Evolutionary conservation across 116 monocot species (phyloP).

Genomic region (Dioscorea cayenensis): DNA sequence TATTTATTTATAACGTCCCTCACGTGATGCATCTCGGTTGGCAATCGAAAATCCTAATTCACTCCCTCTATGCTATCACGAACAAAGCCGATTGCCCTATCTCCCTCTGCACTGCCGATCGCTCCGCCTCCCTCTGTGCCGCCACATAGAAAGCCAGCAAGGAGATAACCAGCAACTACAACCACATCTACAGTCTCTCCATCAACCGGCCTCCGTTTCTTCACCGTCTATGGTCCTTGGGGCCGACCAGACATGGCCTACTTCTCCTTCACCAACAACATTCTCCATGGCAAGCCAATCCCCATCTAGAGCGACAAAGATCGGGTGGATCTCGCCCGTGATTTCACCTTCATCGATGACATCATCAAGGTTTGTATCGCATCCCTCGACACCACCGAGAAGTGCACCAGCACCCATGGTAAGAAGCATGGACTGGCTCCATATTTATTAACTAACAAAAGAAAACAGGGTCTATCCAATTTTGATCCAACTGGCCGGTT

Average conservation of each 20-base stretch:
- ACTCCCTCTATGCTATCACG: conserved; percentile 66
- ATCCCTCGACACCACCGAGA: conserved; percentile 44
- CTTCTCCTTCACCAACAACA: conserved; percentile 70
- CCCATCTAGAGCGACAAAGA: conserved; percentile 50
- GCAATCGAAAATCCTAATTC: conserved; percentile 64
- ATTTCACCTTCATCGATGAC: conserved; percentile 80
- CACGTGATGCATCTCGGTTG: conserved; percentile 52
- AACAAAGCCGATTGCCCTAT: conserved; percentile 39
- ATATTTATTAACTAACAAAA: conserved; percentile 2
- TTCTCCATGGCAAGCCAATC: conserved; percentile 38
- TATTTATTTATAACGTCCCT: conserved; percentile 3
- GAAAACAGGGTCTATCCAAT: too few species aligned
- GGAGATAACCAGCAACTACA: conserved; percentile 64
- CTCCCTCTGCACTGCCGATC: too few species aligned
- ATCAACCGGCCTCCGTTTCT: too few species aligned
- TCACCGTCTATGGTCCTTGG: too few species aligned
- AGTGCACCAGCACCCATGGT: conserved; percentile 58
- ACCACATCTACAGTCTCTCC: background rate
- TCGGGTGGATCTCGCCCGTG: conserved; percentile 46
- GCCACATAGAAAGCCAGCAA: conserved; percentile 3
- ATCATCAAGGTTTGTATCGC: conserved; percentile 58
- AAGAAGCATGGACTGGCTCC: conserved; percentile 49
- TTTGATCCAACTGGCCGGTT: too few species aligned
- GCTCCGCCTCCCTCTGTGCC: too few species aligned
- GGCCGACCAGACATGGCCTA: too few species aligned